Evolutionary conservation across 2,329 filamentous ascomycete species (phyloP).

Genomic region (Pezicula neosporulosa): DNA sequence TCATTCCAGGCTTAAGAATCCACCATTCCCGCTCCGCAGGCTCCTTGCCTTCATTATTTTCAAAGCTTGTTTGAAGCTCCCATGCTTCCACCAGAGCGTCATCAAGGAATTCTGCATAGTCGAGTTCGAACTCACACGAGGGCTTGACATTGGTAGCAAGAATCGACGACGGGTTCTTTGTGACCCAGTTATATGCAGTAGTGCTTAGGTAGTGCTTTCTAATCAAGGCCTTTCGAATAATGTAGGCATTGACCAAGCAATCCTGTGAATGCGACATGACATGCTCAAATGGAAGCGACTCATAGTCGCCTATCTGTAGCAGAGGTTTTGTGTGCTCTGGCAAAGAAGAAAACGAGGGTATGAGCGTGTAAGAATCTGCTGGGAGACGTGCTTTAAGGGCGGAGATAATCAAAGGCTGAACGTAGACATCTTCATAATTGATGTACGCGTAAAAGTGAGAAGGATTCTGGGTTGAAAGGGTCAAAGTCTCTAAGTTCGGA

Average conservation of each 20-base stretch:
- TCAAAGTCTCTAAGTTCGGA: constrained; percentile 14
- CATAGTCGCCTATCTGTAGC: constrained; percentile 83
- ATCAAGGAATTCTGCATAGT: constrained; percentile 95
- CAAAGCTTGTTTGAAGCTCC: constrained; percentile 77
- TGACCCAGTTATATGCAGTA: constrained; percentile 80
- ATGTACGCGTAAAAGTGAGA: constrained; percentile 65
- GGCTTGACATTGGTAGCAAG: constrained; percentile 71
- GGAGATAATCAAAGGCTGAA: constrained; percentile 77
- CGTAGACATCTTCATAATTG: constrained; percentile 83
- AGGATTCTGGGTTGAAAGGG: constrained; percentile 19
- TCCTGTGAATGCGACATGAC: constrained; percentile 58
- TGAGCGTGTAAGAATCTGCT: constrained; percentile 47
- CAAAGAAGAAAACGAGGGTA: constrained; percentile 41
- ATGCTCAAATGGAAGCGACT: constrained; percentile 80
- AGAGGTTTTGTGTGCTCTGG: constrained; percentile 15
- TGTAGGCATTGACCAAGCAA: constrained; percentile 79
- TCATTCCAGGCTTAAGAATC: constrained; percentile 98
- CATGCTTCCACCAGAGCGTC: constrained; percentile 89
- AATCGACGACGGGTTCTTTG: constrained; percentile 73
- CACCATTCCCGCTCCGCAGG: constrained; percentile 71
- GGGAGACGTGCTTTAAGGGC: constrained; percentile 66
- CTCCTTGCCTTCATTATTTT: constrained; percentile 54
- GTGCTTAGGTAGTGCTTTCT: constrained; percentile 90
- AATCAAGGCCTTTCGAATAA: constrained; percentile 94
- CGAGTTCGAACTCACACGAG: constrained; percentile 84